phyloP scores from a whole-genome alignment of 306 rosid genomes.

The Arachis stenosperma region DNA sequence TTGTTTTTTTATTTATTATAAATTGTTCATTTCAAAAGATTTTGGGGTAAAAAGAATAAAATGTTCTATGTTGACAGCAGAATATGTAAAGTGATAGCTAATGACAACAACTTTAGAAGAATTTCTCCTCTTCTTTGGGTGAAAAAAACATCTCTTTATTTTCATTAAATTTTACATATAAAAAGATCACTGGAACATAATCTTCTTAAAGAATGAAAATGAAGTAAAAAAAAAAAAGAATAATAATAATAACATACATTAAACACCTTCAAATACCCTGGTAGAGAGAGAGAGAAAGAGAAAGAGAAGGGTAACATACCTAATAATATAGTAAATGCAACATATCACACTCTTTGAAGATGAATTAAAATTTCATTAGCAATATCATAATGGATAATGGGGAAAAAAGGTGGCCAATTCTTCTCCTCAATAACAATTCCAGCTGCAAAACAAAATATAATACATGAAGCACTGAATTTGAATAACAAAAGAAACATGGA shows the following conservation, averaged over 20 bases:
- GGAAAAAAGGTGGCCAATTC: constrained; percentile 96
- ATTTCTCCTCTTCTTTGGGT: too few relatives aligned
- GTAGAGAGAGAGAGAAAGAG: neutral
- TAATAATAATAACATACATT: neutral
- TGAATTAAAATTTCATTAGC: constrained; percentile 84
- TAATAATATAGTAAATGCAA: constrained; percentile 83
- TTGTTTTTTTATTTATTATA: neutral
- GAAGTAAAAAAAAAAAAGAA: neutral
- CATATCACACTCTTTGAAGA: constrained; percentile 79
- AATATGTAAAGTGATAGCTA: neutral
- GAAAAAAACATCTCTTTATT: neutral
- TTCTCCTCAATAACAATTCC: constrained; percentile 90
- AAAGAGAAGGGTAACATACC: constrained; percentile 51
- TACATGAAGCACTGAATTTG: constrained; percentile 13
- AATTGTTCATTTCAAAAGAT: neutral
- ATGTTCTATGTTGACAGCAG: neutral
- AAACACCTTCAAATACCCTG: constrained; percentile 4
- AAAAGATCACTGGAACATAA: constrained; percentile 27
- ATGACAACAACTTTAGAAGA: neutral
- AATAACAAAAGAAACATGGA: neutral
- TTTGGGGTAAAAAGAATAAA: constrained; percentile 6
- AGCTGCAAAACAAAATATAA: constrained; percentile 66
- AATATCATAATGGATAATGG: constrained; percentile 93
- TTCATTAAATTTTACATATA: neutral
- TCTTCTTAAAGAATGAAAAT: neutral